Base-by-base conservation (phyloP, 345 rosid genomes). In the Stellera chamaejasme region DNA sequence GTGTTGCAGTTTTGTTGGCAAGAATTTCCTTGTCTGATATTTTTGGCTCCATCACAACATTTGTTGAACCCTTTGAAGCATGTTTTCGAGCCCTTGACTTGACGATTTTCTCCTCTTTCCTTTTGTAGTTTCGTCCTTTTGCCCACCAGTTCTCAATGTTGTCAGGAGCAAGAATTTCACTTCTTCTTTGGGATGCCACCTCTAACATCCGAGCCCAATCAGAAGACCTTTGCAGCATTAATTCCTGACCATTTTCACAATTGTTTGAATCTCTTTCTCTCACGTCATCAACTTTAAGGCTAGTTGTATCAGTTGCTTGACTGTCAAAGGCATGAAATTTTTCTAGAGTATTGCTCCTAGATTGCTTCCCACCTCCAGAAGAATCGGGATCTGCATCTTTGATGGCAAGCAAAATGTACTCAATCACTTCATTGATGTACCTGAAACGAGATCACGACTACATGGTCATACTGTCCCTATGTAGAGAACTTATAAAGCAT, bases 141-240 rank as follows among this genome's bases (percentile, higher is more conserved):
- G 95, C 73, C 96, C 97, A 90, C 96, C 87, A 74, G 63, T 84
- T 87, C 60, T 90, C 97, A 57, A 90, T 93, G 79, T 90, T 90
- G 71, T 90, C 96, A 52, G 97, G 97, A 14, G 78, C 61, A 63
- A 90, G 96, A 79, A 90, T 76, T 79, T 90, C 93, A 14, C 88
- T 73, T 84, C 96, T 82, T 67, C 90, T 84, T 66, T 87, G 87
- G 26, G 90, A 80, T 4, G 88, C 90, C 3, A 79, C 88, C 73
- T 87, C 93, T 50, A 84, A 76, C 63, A 63, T 42, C 60, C 79
- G 75, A 51, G 90, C 90, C 96, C 96, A 90, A 58, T 84, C 90
- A 60, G 76, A 74, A 58, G 72, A 66, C 43, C 54, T 76, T 61
- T 77, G 76, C 44, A 65, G 75, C 14, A 61, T 23, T 54, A 63